Evolutionary conservation across 305 asterid genomes (phyloP).

Genomic region (Fraxinus platypoda): DNA sequence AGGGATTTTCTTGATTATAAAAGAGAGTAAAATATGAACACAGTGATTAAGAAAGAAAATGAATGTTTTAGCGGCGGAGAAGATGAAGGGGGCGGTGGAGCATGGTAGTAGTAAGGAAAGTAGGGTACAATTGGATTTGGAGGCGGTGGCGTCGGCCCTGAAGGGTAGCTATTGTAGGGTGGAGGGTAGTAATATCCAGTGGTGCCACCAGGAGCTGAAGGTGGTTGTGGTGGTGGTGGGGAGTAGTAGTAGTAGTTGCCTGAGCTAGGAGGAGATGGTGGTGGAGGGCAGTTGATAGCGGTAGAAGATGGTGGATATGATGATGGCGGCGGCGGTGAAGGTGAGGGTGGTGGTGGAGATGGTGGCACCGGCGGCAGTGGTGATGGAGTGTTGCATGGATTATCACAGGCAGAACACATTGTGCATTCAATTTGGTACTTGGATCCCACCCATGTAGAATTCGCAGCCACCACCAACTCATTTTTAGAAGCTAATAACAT

Average conservation of each 20-base stretch:
- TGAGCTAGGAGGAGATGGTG: constrained; percentile 30
- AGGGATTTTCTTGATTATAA: constrained; percentile 22
- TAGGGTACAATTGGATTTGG: constrained; percentile 93
- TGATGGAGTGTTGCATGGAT: constrained; percentile 68
- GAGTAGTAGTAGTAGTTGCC: constrained; percentile 23
- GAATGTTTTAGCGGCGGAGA: constrained; percentile 24
- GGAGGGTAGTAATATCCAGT: constrained; percentile 40
- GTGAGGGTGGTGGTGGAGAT: constrained; percentile 31
- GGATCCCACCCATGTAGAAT: constrained; percentile 72
- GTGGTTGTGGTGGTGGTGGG: constrained; percentile 31
- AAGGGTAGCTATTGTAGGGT: constrained; percentile 34
- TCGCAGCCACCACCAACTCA: constrained; percentile 19
- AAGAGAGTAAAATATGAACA: constrained; percentile 21
- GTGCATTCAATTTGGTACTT: constrained; percentile 88
- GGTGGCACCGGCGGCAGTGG: constrained; percentile 44
- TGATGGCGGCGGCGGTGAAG: constrained; percentile 56
- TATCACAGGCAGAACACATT: constrained; percentile 92
- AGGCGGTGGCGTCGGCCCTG: constrained; percentile 79
- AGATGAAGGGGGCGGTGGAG: constrained; percentile 64
- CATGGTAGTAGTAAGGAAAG: constrained; percentile 68
- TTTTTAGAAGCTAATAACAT: constrained; percentile 24
- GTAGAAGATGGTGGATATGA: constrained; percentile 49
- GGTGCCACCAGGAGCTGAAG: constrained; percentile 35
- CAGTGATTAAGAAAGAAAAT: constrained; percentile 26
- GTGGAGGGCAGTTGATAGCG: constrained; percentile 51